Conservation (phyloP, 768 basidiomycete species). For the Tricholomella constricta region DNA sequence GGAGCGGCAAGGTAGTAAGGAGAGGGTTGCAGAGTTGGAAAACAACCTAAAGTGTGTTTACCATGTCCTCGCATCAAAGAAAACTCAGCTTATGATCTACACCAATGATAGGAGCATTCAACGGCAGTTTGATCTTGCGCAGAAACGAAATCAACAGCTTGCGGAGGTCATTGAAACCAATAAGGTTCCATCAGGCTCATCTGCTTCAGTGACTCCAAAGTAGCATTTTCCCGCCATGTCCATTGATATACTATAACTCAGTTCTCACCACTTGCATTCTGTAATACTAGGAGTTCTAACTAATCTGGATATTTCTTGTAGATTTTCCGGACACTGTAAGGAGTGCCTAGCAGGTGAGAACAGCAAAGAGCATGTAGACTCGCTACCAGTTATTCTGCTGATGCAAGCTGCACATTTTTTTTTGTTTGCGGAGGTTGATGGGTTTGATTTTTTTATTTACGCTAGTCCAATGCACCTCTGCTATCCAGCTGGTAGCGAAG, state of each 20-base stretch:
- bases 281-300: background rate
- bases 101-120: constrained; percentile 70
- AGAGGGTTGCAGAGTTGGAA: constrained; percentile 74
- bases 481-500: no score
- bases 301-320: background rate
- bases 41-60: constrained; percentile 61
- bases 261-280: background rate
- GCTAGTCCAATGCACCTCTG: no score
- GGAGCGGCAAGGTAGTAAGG: constrained; percentile 92
- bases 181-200: constrained; percentile 19
- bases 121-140: constrained; percentile 76
- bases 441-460: no score
- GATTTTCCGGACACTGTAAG: no score
- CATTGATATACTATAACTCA: background rate
- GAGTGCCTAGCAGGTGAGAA: no score
- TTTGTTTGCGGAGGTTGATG: no score
- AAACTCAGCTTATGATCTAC: no score
- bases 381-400: no score
- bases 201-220: constrained; percentile 14
- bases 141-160: constrained; percentile 67
- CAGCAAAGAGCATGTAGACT: no score
- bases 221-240: no score
- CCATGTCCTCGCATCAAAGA: background rate
- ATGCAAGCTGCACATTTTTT: no score
- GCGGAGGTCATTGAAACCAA: constrained; percentile 52